phyloP scores from a whole-genome alignment of 78 protist genomes.

The Dictyostelium intermedium region DNA sequence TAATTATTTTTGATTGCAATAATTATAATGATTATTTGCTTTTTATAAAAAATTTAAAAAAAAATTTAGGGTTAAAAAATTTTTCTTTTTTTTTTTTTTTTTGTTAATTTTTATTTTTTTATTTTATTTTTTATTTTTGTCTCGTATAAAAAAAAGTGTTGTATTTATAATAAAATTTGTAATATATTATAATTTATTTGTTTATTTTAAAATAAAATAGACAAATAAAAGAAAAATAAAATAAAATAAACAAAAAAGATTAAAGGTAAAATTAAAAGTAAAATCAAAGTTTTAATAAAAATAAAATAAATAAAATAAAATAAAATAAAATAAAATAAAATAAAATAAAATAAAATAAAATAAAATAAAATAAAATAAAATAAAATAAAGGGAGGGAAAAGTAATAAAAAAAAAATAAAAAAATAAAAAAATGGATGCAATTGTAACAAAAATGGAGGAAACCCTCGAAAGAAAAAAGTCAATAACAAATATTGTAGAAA shows the following conservation, averaged over 20 bases:
- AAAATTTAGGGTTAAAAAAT: not conserved
- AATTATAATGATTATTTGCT: not conserved
- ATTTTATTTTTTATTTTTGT: not conserved
- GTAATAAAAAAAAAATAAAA: too few relatives aligned
- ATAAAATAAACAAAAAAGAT: too few relatives aligned
- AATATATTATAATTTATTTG: not conserved
- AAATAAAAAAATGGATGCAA: constrained; percentile 53
- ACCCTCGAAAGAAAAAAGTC: constrained; percentile 72
- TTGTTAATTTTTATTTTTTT: not conserved
- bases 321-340: too few relatives aligned
- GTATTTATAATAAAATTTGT: not conserved
- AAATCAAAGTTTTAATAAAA: too few relatives aligned
- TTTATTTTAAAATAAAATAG: not conserved
- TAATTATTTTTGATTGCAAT: too few relatives aligned
- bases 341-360: too few relatives aligned
- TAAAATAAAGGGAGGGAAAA: too few relatives aligned
- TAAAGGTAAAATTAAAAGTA: too few relatives aligned
- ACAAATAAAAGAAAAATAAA: not conserved
- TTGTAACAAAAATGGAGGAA: constrained; percentile 79
- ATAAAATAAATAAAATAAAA: too few relatives aligned
- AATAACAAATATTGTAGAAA: constrained; percentile 52
- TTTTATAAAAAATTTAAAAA: not conserved
- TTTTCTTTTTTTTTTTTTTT: not conserved
- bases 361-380: too few relatives aligned
- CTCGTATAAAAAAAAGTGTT: not conserved